Evolutionary conservation across 2,329 filamentous ascomycete genomes (phyloP).

Genomic region (Trichoderma arundinaceum): DNA sequence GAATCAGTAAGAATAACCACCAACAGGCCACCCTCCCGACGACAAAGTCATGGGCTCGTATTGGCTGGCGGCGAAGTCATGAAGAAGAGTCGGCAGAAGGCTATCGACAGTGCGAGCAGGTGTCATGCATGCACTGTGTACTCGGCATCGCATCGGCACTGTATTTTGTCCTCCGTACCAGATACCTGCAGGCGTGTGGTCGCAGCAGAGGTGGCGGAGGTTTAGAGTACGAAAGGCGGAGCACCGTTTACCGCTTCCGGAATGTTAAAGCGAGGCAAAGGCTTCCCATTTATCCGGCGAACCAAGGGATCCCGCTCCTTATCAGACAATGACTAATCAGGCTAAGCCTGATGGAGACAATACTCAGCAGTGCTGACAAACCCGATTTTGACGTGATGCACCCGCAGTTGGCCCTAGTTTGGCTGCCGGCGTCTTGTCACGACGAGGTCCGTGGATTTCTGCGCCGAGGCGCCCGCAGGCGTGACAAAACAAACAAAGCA

Average conservation of each 20-base stretch:
- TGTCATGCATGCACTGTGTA: background rate
- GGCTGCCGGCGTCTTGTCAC: background rate
- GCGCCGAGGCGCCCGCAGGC: slow-evolving; percentile 10
- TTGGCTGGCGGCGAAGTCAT: background rate
- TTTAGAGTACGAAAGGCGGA: background rate
- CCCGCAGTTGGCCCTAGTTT: background rate
- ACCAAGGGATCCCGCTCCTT: slow-evolving; percentile 12
- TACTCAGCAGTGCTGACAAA: slow-evolving; percentile 29
- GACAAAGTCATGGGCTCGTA: background rate
- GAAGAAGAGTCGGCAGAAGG: background rate
- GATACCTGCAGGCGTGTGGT: background rate
- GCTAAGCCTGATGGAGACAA: slow-evolving; percentile 4
- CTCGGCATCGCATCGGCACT: background rate
- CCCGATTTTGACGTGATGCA: slow-evolving; percentile 2
- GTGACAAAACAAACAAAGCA: background rate
- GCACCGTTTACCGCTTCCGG: slow-evolving; percentile 14
- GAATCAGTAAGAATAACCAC: background rate
- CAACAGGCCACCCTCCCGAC: slow-evolving; percentile 7
- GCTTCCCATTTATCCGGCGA: slow-evolving; percentile 7
- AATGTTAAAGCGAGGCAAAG: background rate
- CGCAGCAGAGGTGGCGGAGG: background rate
- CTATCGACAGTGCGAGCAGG: background rate
- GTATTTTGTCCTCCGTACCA: background rate
- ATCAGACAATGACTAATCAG: slow-evolving; percentile 24
- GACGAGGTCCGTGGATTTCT: background rate